These are phyloP conservation scores for Trichophaea hybrida DNA, from an alignment of 2,329 filamentous ascomycete species.

Conservation along the genomic window DNA sequence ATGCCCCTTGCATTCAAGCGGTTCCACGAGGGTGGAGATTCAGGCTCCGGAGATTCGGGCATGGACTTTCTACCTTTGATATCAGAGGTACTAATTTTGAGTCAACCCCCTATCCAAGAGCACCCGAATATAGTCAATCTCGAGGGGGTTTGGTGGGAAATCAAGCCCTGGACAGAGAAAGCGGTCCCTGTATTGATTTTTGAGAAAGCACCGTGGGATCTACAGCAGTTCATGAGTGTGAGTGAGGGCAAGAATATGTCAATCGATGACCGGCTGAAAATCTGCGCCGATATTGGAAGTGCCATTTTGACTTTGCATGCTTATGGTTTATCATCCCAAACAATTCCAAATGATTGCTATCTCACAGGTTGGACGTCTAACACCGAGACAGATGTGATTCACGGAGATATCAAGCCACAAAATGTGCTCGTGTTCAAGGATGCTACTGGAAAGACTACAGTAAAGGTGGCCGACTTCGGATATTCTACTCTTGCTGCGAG, in stretches of 20 bases:
- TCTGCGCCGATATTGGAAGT: conserved; percentile 18
- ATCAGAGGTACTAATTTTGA: conserved; percentile 8
- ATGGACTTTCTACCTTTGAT: conserved; percentile 1
- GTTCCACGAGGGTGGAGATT: conserved; percentile 2
- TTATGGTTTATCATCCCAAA: conserved; percentile 5
- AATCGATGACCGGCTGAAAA: conserved; percentile 11
- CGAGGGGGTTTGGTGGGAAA: conserved; percentile 17
- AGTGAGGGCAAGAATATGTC: conserved; percentile 3
- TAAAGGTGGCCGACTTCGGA: conserved; percentile 6
- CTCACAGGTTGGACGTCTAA: neutral
- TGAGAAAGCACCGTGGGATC: neutral
- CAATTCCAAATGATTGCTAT: neutral
- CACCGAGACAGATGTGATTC: conserved; percentile 7
- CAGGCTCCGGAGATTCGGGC: conserved; percentile 1
- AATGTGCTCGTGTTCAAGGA: conserved; percentile 16
- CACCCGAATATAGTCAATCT: conserved; percentile 17
- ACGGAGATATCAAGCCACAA: conserved; percentile 19
- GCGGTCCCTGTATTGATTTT: conserved; percentile 5
- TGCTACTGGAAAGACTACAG: neutral
- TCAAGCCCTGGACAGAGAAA: neutral
- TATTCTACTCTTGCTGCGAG: conserved; percentile 5
- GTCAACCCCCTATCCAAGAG: conserved; percentile 7
- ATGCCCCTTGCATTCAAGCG: conserved; percentile 24
- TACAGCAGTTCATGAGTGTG: neutral
- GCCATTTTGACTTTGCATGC: conserved; percentile 20